Percentiles rank a stretch among this genome's conserved stretches.
Evolutionary conservation across 1,284 basidiomycete genomes (phyloP).

Genomic region (Ceratobasidium sp.): DNA sequence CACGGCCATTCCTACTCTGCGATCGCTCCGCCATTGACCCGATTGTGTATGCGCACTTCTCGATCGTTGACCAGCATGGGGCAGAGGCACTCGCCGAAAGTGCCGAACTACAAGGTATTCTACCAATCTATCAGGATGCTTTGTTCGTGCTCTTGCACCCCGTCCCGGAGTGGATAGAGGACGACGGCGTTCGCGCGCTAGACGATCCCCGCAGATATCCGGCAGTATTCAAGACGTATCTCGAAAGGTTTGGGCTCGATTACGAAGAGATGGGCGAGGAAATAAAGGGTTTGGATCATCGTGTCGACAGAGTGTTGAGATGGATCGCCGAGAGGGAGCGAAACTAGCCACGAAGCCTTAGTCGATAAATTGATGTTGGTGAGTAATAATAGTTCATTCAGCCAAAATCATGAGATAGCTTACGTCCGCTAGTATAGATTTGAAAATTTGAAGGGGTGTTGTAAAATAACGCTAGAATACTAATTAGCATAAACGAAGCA

Average conservation of each 20-base stretch:
- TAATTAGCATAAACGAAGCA: too few relatives aligned
- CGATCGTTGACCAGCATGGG: conserved; percentile 44
- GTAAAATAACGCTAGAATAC: too few relatives aligned
- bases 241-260: conserved; percentile 63
- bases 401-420: too few relatives aligned
- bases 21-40: conserved; percentile 75
- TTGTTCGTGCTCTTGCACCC: conserved; percentile 68
- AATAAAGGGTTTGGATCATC: conserved; percentile 57
- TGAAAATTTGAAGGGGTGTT: too few relatives aligned
- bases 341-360: too few relatives aligned
- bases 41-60: conserved; percentile 70
- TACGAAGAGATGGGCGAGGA: conserved; percentile 65
- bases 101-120: conserved; percentile 60
- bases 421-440: too few relatives aligned
- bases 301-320: conserved; percentile 52
- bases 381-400: neutral
- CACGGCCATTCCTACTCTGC: conserved; percentile 61
- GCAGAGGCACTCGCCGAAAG: conserved; percentile 56
- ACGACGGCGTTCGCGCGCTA: conserved; percentile 71
- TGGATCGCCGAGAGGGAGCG: neutral
- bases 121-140: conserved; percentile 62
- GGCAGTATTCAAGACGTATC: conserved; percentile 58
- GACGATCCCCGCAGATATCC: conserved; percentile 63
- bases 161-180: conserved; percentile 69
- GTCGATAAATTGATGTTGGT: neutral